Conservation (phyloP, 129 eudicot species). For the Flaveria brownii region DNA sequence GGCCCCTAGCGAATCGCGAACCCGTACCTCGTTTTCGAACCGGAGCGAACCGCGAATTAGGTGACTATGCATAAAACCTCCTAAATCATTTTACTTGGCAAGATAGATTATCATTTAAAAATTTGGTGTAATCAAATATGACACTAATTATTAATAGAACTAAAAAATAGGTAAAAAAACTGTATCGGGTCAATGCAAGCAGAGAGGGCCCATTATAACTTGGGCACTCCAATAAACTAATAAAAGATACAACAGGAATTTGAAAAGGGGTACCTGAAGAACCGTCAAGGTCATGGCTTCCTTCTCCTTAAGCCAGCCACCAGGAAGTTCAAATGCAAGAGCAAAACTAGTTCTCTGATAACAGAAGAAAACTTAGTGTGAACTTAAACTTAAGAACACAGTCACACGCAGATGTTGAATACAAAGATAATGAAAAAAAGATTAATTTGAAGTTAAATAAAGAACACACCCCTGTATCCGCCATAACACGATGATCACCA, state of each 20-base stretch:
- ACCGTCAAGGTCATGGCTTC: conserved; percentile 74
- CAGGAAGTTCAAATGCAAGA: conserved; percentile 88
- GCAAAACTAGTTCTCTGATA: conserved; percentile 77
- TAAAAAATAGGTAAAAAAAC: not conserved
- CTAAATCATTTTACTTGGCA: not conserved
- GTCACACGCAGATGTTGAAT: not conserved
- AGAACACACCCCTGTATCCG: conserved; percentile 70
- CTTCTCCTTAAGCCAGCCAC: conserved; percentile 80
- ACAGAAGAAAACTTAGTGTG: not conserved
- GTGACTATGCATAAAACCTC: not conserved
- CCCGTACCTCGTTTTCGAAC: too few relatives aligned
- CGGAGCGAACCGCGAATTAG: too few relatives aligned
- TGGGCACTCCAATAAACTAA: not conserved
- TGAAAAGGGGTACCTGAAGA: conserved; percentile 59
- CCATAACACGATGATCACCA: conserved; percentile 82
- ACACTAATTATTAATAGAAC: not conserved
- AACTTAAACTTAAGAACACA: not conserved
- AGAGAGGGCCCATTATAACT: not conserved
- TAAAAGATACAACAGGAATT: not conserved
- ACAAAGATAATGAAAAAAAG: not conserved
- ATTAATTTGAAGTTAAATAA: not conserved
- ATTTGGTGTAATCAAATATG: not conserved
- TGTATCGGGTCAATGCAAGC: not conserved
- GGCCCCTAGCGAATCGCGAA: too few relatives aligned
- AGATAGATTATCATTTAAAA: not conserved